A percentile compares a stretch with the other conserved stretches of the same genome.
Conservation (phyloP, 768 basidiomycete genomes). For the Lentinula sp. region DNA sequence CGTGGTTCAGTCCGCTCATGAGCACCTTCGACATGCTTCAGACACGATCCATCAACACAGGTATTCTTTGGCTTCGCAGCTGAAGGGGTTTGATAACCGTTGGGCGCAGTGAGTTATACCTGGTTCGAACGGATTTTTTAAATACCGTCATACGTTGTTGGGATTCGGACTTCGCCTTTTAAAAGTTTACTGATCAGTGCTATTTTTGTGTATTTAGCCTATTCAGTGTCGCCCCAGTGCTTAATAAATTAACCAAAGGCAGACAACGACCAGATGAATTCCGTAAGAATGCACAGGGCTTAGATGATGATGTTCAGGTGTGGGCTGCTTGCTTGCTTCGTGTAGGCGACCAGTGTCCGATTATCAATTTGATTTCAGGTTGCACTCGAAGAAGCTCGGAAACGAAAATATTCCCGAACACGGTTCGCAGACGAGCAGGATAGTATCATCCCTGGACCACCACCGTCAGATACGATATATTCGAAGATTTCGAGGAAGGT, state of each 20-base stretch:
- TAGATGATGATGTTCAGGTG: conserved; percentile 11
- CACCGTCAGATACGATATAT: not conserved
- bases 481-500: not conserved
- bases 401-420: not conserved
- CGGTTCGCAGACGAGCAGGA: not conserved
- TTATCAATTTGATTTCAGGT: not conserved
- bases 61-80: conserved; percentile 6
- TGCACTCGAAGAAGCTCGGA: not conserved
- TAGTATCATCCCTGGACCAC: conserved; percentile 3
- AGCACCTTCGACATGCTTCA: conserved; percentile 8
- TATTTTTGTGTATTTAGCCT: not conserved
- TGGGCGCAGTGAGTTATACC: conserved; percentile 11
- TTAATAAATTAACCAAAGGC: conserved; percentile 12
- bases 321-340: not conserved
- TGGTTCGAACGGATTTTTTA: not conserved
- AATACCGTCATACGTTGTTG: no score
- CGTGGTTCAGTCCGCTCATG: conserved; percentile 7
- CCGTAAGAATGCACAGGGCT: conserved; percentile 4
- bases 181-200: no score
- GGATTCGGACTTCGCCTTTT: no score
- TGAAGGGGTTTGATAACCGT: conserved; percentile 6
- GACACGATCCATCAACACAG: conserved; percentile 10
- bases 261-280: conserved; percentile 11
- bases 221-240: conserved; percentile 9
- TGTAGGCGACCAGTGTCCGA: no score